Evolutionary conservation across 176 grass and related monocot genomes (phyloP).

Genomic region (Ensete ventricosum): DNA sequence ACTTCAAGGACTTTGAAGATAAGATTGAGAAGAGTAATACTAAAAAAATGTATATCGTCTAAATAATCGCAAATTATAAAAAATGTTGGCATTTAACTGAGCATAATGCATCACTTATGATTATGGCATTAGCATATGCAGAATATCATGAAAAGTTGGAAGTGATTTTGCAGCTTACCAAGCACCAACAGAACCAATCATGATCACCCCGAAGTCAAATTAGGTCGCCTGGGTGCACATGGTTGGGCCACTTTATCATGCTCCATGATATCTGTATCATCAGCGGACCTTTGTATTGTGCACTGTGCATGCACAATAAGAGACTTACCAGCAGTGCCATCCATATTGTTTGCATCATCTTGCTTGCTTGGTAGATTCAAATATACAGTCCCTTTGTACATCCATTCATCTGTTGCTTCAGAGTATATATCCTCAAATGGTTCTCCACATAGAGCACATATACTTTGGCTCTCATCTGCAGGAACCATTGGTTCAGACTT

Average conservation of each 20-base stretch:
- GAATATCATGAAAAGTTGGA: neutral
- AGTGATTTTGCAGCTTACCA: neutral
- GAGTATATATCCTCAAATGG: constrained; percentile 81
- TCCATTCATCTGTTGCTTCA: constrained; percentile 54
- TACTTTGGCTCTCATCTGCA: constrained; percentile 79
- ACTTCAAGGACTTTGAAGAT: too few species aligned
- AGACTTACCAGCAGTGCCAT: neutral
- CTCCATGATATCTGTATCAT: neutral
- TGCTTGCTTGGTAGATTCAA: constrained; percentile 34
- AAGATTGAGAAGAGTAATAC: too few species aligned
- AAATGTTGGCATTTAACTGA: too few species aligned
- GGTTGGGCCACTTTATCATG: constrained; percentile 9
- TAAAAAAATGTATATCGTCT: too few species aligned
- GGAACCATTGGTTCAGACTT: constrained; percentile 55
- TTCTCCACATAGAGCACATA: constrained; percentile 81
- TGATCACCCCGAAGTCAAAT: neutral
- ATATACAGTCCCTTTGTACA: constrained; percentile 72
- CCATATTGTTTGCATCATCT: constrained; percentile 12
- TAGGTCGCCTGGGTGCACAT: neutral
- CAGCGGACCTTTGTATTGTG: neutral
- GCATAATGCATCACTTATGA: neutral
- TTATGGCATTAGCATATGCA: neutral
- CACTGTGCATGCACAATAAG: constrained; percentile 35
- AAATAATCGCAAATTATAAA: too few species aligned
- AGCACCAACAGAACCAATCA: neutral